These are phyloP conservation scores for Cytospora leucostoma DNA, from an alignment of 2,329 filamentous ascomycete genomes.

Conservation along the genomic window DNA sequence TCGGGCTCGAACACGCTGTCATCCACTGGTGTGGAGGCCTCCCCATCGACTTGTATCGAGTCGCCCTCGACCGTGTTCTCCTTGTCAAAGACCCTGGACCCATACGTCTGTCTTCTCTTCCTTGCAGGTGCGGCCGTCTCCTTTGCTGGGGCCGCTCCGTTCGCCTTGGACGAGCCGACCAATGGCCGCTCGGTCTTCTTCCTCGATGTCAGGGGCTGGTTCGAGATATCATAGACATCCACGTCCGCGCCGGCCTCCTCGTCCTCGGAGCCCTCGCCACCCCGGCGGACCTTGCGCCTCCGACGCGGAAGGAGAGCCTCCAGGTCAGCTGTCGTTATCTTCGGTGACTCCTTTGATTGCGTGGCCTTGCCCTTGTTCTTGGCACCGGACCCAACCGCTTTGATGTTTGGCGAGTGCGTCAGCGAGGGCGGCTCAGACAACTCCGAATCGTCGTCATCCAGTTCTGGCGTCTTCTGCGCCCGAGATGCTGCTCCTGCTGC, in stretches of 20 bases:
- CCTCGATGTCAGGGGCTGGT: constrained; percentile 40
- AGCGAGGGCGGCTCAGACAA: constrained; percentile 66
- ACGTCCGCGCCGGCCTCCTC: constrained; percentile 50
- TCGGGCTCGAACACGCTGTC: constrained; percentile 43
- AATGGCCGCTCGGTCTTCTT: constrained; percentile 27
- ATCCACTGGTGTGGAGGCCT: constrained; percentile 44
- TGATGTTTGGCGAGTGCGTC: constrained; percentile 65
- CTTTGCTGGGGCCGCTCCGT: constrained; percentile 7
- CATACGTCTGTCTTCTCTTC: constrained; percentile 49
- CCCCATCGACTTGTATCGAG: constrained; percentile 40
- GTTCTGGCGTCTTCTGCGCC: constrained; percentile 41
- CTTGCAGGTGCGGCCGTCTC: constrained; percentile 21
- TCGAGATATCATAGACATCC: constrained; percentile 59
- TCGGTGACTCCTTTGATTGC: constrained; percentile 40
- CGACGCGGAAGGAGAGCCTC: constrained; percentile 57
- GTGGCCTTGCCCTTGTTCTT: constrained; percentile 28
- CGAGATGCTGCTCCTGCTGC: constrained; percentile 26
- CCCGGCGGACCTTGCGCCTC: constrained; percentile 40
- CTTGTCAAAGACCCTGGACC: constrained; percentile 52
- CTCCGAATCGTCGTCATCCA: constrained; percentile 50
- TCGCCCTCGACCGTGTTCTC: constrained; percentile 53
- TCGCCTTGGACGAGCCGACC: constrained; percentile 17
- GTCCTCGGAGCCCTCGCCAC: constrained; percentile 47
- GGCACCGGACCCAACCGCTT: constrained; percentile 28
- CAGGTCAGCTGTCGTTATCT: constrained; percentile 57